Conservation (phyloP, 345 rosid species). For the Melastoma malabathricum region DNA sequence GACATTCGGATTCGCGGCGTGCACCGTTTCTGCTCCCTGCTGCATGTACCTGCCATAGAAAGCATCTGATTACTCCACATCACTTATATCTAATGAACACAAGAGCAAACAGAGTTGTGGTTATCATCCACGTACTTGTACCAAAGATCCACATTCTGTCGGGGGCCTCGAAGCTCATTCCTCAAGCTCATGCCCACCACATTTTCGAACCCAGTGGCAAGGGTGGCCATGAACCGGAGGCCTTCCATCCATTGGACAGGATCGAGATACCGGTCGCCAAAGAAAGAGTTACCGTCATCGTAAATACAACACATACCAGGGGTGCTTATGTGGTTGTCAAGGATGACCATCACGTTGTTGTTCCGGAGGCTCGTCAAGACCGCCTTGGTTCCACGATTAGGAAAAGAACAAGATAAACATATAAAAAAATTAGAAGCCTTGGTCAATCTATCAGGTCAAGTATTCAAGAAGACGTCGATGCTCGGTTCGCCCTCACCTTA, state of each 20-base stretch:
- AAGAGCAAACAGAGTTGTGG: not conserved
- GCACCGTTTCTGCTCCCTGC: conserved; percentile 78
- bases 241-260: conserved; percentile 12
- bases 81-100: too few species aligned
- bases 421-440: not conserved
- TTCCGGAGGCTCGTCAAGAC: conserved; percentile 6
- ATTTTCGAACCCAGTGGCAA: not conserved
- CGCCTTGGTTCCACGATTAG: not conserved
- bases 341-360: conserved; percentile 11
- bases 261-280: conserved; percentile 13
- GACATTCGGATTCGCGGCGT: conserved; percentile 62
- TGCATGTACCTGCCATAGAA: conserved; percentile 43
- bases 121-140: conserved; percentile 8
- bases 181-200: conserved; percentile 17
- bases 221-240: conserved; percentile 9
- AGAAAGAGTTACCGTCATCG: conserved; percentile 15
- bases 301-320: conserved; percentile 16
- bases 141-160: conserved; percentile 12
- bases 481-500: conserved; percentile 13
- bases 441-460: not conserved
- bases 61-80: not conserved
- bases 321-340: conserved; percentile 18
- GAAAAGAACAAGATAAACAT: too few species aligned
- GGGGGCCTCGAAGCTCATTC: conserved; percentile 16
- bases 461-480: not conserved